Evolutionary conservation across 2,329 filamentous ascomycete genomes (phyloP), one percentile per base, ranked within the genome.

Genomic region (Clarireedia monteithiana): DNA sequence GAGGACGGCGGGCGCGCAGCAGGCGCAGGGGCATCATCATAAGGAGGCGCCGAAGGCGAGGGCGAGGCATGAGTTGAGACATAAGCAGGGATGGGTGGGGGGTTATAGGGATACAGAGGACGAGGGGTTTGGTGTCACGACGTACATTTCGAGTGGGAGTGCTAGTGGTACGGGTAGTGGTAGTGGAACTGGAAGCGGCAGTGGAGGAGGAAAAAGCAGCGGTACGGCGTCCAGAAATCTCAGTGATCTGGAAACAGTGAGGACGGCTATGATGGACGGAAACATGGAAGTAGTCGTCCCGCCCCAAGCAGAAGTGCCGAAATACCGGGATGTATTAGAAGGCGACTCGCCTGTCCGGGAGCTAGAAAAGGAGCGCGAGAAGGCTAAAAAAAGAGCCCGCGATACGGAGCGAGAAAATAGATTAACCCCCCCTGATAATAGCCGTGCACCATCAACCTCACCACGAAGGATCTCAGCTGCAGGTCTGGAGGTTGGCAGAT

Each of bases 211-310:
- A 14, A 42, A 9, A 42, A 1, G 17, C 17, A 10, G 39, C 15
- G 3, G 39, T 42, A 12, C 9, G 10, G 10, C 2, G n/a, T 4
- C n/a, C 6, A 4, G 39, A n/a, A 42, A 39, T 39, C 12, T 5
- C 6, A 39, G 14, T 20, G 39, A 55, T 6, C 6, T 50, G 23
- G 20, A 50, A 26, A 24, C 30, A 12, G 36, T 55, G 38, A 17
- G 53, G 12, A 15, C 4, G 5, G 53, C 46, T 3, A 55, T 55
- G 14, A 34, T 34, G 45, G 26, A 50, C 1, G 53, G 53, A 2
- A 50, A 45, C 17, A 26, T 55, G 17, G 53, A 55, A 20, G 30
- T n/a, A 23, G 53, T 55, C 3, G 38, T 55, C 2, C 46, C 47
- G 15, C 53, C 53, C 1, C 42, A 27, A n/a, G 15, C 20, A 12